A percentile compares a stretch with the other conserved stretches of the same genome.
Conservation (phyloP, 1,284 basidiomycete genomes). For the Bondarzewia mesenterica region DNA sequence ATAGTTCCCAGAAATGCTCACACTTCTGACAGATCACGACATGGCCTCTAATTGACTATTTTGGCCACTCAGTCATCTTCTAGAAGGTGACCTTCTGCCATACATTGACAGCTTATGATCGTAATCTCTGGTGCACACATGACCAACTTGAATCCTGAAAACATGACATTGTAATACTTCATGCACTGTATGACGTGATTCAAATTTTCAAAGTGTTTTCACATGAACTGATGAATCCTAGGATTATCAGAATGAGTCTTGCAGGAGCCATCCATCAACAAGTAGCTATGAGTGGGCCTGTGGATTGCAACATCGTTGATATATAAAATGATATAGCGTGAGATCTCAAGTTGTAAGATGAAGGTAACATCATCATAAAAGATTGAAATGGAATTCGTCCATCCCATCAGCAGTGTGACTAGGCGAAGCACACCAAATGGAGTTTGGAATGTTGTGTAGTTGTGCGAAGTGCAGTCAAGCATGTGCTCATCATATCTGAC, state of each 20-base stretch:
- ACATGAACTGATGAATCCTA: slow-evolving; percentile 25
- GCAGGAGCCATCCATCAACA: slow-evolving; percentile 11
- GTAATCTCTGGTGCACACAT: slow-evolving; percentile 13
- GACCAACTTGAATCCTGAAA: slow-evolving; percentile 16
- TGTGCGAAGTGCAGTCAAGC: not conserved
- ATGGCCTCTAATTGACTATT: slow-evolving; percentile 15
- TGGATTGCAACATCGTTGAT: slow-evolving; percentile 20
- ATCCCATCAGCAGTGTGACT: slow-evolving; percentile 2
- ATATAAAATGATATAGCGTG: slow-evolving; percentile 21
- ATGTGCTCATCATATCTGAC: slow-evolving; percentile 14
- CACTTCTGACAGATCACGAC: slow-evolving; percentile 16
- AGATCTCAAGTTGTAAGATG: slow-evolving; percentile 7
- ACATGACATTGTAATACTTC: slow-evolving; percentile 18
- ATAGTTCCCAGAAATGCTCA: slow-evolving; percentile 20
- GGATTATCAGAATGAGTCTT: slow-evolving; percentile 22
- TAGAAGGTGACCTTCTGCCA: slow-evolving; percentile 14
- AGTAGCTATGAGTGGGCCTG: slow-evolving; percentile 16
- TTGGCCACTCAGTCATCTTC: slow-evolving; percentile 6
- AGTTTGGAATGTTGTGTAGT: not conserved
- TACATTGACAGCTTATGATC: slow-evolving; percentile 21
- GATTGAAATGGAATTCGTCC: not conserved
- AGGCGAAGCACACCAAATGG: slow-evolving; percentile 1
- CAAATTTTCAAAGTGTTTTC: slow-evolving; percentile 20
- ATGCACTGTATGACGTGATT: slow-evolving; percentile 22
- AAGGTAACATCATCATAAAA: slow-evolving; percentile 1